Conservation (phyloP, 2,329 filamentous ascomycete genomes). For the Neoascochyta sp. region DNA sequence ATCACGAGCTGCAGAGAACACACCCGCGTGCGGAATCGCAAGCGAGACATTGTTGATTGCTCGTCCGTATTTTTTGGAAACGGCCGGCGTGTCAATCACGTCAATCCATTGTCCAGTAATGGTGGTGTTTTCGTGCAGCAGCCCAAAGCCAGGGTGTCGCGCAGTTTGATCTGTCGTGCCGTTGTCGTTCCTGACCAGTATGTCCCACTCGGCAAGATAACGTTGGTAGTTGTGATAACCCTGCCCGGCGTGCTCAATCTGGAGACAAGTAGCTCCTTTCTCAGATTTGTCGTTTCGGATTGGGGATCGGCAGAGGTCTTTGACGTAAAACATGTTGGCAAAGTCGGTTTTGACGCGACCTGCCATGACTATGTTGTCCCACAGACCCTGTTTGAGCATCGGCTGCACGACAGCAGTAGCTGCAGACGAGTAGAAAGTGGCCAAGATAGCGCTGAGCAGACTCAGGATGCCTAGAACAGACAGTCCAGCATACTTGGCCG, state of each 20-base stretch:
- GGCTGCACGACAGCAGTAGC: conserved; percentile 72
- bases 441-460: conserved; percentile 60
- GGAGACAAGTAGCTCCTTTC: conserved; percentile 58
- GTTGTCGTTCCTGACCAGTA: conserved; percentile 45
- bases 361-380: conserved; percentile 49
- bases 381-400: conserved; percentile 59
- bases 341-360: conserved; percentile 61
- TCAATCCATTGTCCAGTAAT: conserved; percentile 68
- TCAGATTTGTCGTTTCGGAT: conserved; percentile 46
- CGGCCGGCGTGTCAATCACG: conserved; percentile 51
- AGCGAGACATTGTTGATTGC: conserved; percentile 73
- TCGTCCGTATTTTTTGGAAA: conserved; percentile 50
- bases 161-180: conserved; percentile 41
- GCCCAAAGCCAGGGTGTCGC: conserved; percentile 59
- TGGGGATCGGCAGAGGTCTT: conserved; percentile 58
- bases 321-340: conserved; percentile 59
- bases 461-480: conserved; percentile 63
- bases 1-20: conserved; percentile 62
- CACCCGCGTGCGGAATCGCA: conserved; percentile 70
- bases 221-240: conserved; percentile 65
- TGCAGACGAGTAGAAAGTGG: conserved; percentile 72
- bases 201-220: conserved; percentile 57
- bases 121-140: conserved; percentile 70
- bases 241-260: conserved; percentile 66
- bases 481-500: conserved; percentile 59